A percentile compares a stretch with the other conserved stretches of the same genome.
These are phyloP conservation scores for Metrosideros polymorpha DNA, from an alignment of 441 rosid species.

Conservation along the genomic window DNA sequence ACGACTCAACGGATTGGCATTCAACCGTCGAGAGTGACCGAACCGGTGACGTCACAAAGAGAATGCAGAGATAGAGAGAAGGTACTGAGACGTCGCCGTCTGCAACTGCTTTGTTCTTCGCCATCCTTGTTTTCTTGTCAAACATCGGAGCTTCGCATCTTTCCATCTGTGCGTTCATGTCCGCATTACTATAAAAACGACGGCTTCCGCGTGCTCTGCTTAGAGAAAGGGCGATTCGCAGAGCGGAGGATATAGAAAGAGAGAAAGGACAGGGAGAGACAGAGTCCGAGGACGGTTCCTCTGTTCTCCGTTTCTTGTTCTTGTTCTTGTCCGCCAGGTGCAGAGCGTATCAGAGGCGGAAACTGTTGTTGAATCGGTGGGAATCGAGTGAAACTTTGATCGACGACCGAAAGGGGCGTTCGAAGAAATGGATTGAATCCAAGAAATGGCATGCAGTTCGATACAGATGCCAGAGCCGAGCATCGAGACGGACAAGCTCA, in stretches of 20 bases:
- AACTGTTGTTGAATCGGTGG: not conserved
- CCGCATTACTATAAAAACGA: not conserved
- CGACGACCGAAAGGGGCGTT: not conserved
- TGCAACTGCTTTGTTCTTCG: not conserved
- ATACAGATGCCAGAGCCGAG: conserved; percentile 46
- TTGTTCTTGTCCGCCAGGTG: not conserved
- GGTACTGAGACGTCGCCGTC: not conserved
- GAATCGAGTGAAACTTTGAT: not conserved
- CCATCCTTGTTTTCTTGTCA: not conserved
- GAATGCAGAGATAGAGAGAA: not conserved
- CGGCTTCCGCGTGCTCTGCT: not conserved
- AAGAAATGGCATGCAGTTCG: not conserved
- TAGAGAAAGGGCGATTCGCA: not conserved
- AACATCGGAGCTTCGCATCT: not conserved
- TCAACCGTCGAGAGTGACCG: not conserved
- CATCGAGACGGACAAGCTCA: conserved; percentile 86
- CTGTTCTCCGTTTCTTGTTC: not conserved
- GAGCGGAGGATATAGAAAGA: not conserved
- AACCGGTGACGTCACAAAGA: not conserved
- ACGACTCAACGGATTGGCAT: not conserved
- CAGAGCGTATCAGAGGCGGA: not conserved
- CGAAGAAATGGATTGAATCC: not conserved
- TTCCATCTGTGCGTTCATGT: not conserved
- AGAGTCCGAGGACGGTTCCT: not conserved
- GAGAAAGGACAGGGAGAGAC: not conserved